These are phyloP conservation scores for Entomortierella lignicola DNA, from an alignment of 192 early-diverging fungal genomes.

Conservation along the genomic window DNA sequence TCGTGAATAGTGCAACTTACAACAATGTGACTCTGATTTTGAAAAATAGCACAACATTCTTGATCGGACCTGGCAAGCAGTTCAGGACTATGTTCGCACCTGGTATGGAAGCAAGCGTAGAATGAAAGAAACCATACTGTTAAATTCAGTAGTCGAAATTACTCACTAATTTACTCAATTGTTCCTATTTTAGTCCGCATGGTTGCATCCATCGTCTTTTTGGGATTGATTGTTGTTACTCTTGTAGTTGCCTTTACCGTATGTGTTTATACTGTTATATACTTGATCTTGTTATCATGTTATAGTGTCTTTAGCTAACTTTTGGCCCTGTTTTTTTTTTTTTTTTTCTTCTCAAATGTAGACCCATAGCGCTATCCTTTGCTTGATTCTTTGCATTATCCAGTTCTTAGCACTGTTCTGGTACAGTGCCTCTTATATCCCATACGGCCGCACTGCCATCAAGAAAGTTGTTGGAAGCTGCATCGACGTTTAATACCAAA, in stretches of 20 bases:
- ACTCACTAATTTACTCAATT: neutral
- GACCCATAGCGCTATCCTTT: constrained; percentile 72
- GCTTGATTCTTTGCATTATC: constrained; percentile 82
- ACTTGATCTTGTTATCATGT: too few relatives aligned
- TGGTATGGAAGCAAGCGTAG: constrained; percentile 43
- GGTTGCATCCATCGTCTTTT: constrained; percentile 79
- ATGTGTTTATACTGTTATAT: constrained; percentile 23
- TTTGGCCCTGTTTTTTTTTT: neutral
- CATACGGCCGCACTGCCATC: constrained; percentile 82
- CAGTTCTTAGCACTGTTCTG: constrained; percentile 93
- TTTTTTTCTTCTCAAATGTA: constrained; percentile 7
- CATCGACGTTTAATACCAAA: constrained; percentile 45
- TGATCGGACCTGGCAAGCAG: constrained; percentile 89
- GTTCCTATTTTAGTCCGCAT: constrained; percentile 65
- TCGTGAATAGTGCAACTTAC: too few relatives aligned
- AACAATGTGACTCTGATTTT: too few relatives aligned
- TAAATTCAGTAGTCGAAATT: too few relatives aligned
- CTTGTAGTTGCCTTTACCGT: constrained; percentile 81
- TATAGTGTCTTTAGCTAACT: neutral
- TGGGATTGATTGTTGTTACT: constrained; percentile 74
- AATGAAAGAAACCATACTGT: too few relatives aligned
- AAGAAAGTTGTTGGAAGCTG: constrained; percentile 66
- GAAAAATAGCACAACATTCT: constrained; percentile 79
- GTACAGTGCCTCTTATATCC: constrained; percentile 93
- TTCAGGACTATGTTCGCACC: constrained; percentile 86